These are phyloP conservation scores for Sugiyamaella japonica DNA, from an alignment of 1,139 yeast species.

Conservation along the genomic window DNA sequence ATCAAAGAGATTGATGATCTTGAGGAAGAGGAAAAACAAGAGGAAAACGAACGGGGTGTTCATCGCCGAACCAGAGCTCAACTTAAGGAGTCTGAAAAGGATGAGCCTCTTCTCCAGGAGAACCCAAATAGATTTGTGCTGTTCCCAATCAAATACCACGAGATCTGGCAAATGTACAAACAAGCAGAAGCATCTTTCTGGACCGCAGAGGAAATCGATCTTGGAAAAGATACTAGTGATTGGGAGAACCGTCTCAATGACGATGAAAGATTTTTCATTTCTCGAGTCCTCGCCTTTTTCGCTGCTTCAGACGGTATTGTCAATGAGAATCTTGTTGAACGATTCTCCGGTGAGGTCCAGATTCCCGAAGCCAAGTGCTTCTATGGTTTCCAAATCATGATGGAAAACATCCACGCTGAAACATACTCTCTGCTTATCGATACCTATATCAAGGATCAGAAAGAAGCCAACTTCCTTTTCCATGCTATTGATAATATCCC, in stretches of 20 bases:
- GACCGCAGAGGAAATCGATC: constrained; percentile 99
- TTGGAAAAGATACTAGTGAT: constrained; percentile 85
- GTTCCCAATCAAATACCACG: constrained; percentile 97
- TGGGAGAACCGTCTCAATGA: constrained; percentile 85
- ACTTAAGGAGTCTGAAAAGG: constrained; percentile 73
- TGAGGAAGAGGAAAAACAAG: constrained; percentile 23
- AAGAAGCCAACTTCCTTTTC: constrained; percentile 83
- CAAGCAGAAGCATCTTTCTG: constrained; percentile 99
- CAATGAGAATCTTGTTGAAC: constrained; percentile 94
- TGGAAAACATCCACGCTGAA: constrained; percentile 98
- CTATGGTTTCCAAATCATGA: constrained; percentile 99
- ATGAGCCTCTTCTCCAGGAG: constrained; percentile 86
- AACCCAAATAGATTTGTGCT: constrained; percentile 88
- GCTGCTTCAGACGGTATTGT: constrained; percentile 99
- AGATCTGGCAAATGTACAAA: constrained; percentile 98
- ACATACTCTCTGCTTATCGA: constrained; percentile 93
- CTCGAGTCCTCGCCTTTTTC: constrained; percentile 94
- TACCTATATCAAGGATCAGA: constrained; percentile 91
- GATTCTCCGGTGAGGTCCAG: constrained; percentile 96
- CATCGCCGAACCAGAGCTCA: constrained; percentile 29
- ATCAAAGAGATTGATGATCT: constrained; percentile 27
- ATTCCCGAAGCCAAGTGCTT: constrained; percentile 97
- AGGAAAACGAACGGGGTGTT: constrained; percentile 24
- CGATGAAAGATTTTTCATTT: constrained; percentile 86
- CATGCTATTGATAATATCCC: constrained; percentile 95